phyloP scores from a whole-genome alignment of 75 land plant genomes.

The Sequoia sempervirens region DNA sequence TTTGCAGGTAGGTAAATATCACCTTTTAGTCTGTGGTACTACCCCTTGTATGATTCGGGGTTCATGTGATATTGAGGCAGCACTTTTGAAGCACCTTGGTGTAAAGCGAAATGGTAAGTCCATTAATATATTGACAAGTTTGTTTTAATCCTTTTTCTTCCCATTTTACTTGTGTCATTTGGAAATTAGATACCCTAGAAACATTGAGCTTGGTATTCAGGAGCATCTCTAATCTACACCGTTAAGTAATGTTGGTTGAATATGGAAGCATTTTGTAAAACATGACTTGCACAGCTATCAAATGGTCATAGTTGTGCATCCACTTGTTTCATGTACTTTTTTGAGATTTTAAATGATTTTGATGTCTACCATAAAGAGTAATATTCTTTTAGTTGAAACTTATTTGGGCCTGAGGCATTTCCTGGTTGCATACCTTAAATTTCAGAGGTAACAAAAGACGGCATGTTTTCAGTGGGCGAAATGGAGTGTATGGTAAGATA shows the following conservation, averaged over 20 bases:
- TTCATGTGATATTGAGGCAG: conserved; percentile 87
- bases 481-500: conserved; percentile 98
- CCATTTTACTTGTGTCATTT: no score
- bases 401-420: conserved; percentile 6
- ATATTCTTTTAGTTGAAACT: no score
- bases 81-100: conserved; percentile 85
- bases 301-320: background rate
- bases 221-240: background rate
- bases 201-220: background rate
- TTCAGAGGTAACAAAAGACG: conserved; percentile 97
- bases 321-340: background rate
- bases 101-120: conserved; percentile 84
- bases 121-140: background rate
- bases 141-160: background rate
- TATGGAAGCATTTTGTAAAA: background rate
- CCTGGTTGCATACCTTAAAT: background rate
- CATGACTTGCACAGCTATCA: background rate
- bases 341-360: background rate
- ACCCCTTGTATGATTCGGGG: conserved; percentile 99
- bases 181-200: background rate
- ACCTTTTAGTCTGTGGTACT: conserved; percentile 94
- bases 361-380: no score
- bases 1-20: conserved; percentile 90
- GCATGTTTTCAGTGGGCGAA: conserved; percentile 97
- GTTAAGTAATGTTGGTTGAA: background rate